Evolutionary conservation across 2,329 filamentous ascomycete genomes (phyloP), one percentile per base, ranked within the genome.

Genomic region (Cordyceps fumosorosea): DNA sequence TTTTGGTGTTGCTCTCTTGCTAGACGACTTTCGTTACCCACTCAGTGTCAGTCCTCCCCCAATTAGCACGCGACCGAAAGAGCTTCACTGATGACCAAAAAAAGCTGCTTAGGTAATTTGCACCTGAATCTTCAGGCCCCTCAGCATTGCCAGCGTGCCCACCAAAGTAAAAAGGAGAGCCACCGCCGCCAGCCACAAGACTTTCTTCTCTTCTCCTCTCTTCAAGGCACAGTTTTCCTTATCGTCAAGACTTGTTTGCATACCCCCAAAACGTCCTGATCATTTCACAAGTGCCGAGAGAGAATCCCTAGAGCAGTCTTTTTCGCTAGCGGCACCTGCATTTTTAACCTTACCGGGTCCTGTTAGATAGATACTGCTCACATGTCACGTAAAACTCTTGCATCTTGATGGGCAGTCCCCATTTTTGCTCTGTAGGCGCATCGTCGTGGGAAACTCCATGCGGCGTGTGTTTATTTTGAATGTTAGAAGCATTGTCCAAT

Each of bases 271-370:
- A 87, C 84, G 86, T 88, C 84, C 84, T 91, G 91, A 93, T 87
- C 93, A 96, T 96, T 95, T 77, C 34, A 86, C 77, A 77, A 80
- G 86, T 95, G 93, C 90, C 90, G 75, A 96, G 90, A 96, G 74
- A 75, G 80, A 89, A 78, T 72, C 60, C 40, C 72, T 74, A 73
- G 65, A 78, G 87, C 89, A 90, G 89, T 89, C 89, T 90, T 90
- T 90, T 96, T 92, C 93, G 93, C 93, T 97, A 97, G 90, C 92
- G 86, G 90, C 88, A 88, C 90, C 91, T 92, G 90, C 84, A 67
- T 78, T 78, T 67, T 61, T 75, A 72, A 75, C 73, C 50, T 77
- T 75, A 85, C 91, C 90, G 88, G 89, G 83, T 85, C 88, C 89
- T 83, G 91, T 93, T 96, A 96, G 92, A 96, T 96, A 96, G 92